phyloP scores from a whole-genome alignment of 176 grass and related monocot species.

The Aegilops speltoides region DNA sequence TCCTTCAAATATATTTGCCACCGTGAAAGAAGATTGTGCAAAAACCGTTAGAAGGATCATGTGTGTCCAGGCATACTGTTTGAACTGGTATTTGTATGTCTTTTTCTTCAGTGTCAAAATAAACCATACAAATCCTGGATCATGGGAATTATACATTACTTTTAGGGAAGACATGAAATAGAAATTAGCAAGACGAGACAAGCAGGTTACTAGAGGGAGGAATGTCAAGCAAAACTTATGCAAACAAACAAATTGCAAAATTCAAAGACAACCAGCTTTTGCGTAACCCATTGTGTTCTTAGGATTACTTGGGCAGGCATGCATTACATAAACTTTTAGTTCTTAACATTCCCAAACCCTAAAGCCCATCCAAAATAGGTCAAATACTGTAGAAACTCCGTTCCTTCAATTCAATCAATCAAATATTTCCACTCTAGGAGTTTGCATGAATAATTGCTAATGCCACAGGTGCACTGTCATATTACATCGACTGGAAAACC shows the following conservation, averaged over 20 bases:
- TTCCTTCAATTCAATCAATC: background rate
- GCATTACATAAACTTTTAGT: background rate
- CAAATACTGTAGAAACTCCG: background rate
- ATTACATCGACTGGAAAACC: background rate
- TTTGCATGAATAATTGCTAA: background rate
- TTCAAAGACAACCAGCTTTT: background rate
- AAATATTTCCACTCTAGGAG: background rate
- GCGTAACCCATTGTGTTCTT: background rate
- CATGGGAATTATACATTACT: slow-evolving; percentile 19
- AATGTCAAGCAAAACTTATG: background rate
- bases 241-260: background rate
- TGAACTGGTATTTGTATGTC: slow-evolving; percentile 97
- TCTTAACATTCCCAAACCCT: background rate
- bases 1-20: slow-evolving; percentile 99
- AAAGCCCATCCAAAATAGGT: background rate
- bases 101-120: slow-evolving; percentile 99
- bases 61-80: slow-evolving; percentile 98
- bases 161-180: background rate
- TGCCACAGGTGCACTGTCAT: background rate
- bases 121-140: slow-evolving; percentile 97
- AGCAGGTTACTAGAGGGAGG: background rate
- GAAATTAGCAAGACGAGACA: background rate
- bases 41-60: slow-evolving; percentile 98
- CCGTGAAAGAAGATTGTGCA: slow-evolving; percentile 86
- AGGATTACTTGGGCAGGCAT: background rate